Evolutionary conservation across 164 flowering plant genomes (phyloP), one percentile per base, ranked within the genome.

Genomic region (Chimonanthus salicifolius): DNA sequence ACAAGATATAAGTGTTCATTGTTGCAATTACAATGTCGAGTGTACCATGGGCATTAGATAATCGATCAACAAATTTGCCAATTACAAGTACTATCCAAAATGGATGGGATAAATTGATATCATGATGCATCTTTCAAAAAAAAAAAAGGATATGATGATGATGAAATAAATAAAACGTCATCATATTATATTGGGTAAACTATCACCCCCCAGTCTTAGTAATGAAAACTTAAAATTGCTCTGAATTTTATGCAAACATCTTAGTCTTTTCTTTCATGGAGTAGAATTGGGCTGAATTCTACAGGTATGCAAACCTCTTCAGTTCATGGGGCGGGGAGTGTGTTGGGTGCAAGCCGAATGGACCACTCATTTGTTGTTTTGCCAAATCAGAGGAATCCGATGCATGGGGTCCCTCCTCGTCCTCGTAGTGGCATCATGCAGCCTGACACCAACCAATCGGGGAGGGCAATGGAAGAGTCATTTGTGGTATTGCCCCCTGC

Each of bases 321-420:
- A 11, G 79, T 89, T 6, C 87, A 86, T 81, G 97, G 89, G 45
- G 82, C 88, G 16, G 87, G 86, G 49, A 96, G 97, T 71, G 88
- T 92, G 18, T 77, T 83, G 72, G 88, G 88, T 77, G 87, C 94
- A 49, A 87, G 90, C 18, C 86, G 87, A 47, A 90, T 92, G 97
- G 99, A 94, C 77, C 88, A 96, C 75, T 96, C 99, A 45, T 96
- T 84, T 82, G 92, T 96, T 78, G 88, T 96, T 75, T 79, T 96
- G 78, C 89, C 98, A 48, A 90, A 94, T 75, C 97, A 94, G 83
- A 90, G 80, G 72, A 85, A 76, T 72, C 92, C 81, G 75, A 67
- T 78, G 0, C 87, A 79, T 15, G 97, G 92, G 15, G 76, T 84
- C 45, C 94, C 92, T 80, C 93, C 95, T 67, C 93, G 92, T 44